A percentile compares a stretch with the other conserved stretches of the same genome.
Conservation (phyloP, 2,329 filamentous ascomycete genomes). For the Verruconis gallopava region DNA sequence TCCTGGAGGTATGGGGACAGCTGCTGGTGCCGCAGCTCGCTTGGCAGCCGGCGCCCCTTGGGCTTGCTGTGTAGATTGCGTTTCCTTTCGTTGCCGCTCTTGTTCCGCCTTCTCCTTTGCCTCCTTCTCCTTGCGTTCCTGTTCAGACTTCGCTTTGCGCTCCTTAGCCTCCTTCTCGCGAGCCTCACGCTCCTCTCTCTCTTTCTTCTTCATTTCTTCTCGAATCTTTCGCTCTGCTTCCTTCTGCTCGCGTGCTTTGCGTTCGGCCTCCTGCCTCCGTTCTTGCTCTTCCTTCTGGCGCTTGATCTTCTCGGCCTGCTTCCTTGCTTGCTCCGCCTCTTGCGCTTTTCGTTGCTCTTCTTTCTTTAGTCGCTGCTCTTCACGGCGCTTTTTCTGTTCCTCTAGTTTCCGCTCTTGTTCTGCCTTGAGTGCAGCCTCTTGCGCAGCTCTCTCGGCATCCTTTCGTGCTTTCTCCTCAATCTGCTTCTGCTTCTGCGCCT, state of each 20-base stretch:
- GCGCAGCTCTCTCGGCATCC: conserved; percentile 79
- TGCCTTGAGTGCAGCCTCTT: conserved; percentile 64
- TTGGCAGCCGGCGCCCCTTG: conserved; percentile 26
- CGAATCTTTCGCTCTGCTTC: conserved; percentile 69
- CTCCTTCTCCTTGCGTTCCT: conserved; percentile 50
- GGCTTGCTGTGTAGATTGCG: conserved; percentile 19
- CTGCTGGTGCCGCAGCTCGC: conserved; percentile 47
- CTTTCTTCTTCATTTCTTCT: conserved; percentile 62
- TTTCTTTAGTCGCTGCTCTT: conserved; percentile 83
- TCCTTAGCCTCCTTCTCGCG: conserved; percentile 68
- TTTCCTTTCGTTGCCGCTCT: conserved; percentile 26
- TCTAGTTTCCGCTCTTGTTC: conserved; percentile 68
- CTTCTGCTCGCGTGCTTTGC: conserved; percentile 67
- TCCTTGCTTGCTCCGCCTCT: conserved; percentile 74
- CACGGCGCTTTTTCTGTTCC: conserved; percentile 67
- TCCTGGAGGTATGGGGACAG: conserved; percentile 41
- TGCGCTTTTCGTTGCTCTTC: conserved; percentile 83
- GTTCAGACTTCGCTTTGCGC: conserved; percentile 44
- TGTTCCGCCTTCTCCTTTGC: conserved; percentile 33
- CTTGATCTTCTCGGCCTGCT: conserved; percentile 72
- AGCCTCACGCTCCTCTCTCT: conserved; percentile 47
- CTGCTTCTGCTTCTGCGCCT: conserved; percentile 72
- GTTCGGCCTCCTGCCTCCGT: conserved; percentile 71
- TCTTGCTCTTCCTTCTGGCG: conserved; percentile 75
- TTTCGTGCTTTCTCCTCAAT: conserved; percentile 84